Percentiles rank a stretch among this genome's conserved stretches.
phyloP scores from a whole-genome alignment of 2,329 filamentous ascomycete species.

The Ophiostoma tasmaniense region DNA sequence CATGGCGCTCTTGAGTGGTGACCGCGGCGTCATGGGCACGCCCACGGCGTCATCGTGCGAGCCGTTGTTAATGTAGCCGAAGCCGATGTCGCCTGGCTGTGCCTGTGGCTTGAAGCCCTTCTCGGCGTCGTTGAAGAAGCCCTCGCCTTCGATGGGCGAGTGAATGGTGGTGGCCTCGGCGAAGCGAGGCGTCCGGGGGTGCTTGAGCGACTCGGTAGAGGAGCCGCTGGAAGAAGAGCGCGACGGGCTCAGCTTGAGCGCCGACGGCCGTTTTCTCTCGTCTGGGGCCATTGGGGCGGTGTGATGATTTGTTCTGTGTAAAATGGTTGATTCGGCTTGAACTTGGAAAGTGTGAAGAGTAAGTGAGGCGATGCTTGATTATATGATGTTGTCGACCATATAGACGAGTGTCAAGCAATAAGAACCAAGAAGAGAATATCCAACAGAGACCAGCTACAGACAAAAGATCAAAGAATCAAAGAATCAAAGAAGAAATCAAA shows the following conservation, averaged over 20 bases:
- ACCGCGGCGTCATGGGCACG: slow-evolving; percentile 60
- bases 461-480: slow-evolving; percentile 33
- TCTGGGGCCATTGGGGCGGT: slow-evolving; percentile 29
- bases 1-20: slow-evolving; percentile 83
- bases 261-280: slow-evolving; percentile 49
- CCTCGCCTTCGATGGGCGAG: slow-evolving; percentile 57
- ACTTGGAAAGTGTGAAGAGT: slow-evolving; percentile 17
- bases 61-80: slow-evolving; percentile 72
- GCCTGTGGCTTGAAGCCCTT: slow-evolving; percentile 50
- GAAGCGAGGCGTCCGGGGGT: slow-evolving; percentile 67
- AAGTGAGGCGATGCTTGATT: neutral
- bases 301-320: neutral
- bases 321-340: slow-evolving; percentile 21
- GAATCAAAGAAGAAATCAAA: slow-evolving; percentile 23
- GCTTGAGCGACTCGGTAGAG: slow-evolving; percentile 51
- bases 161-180: slow-evolving; percentile 72
- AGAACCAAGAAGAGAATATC: slow-evolving; percentile 26
- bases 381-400: slow-evolving; percentile 13
- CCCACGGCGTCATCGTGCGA: slow-evolving; percentile 46
- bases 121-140: slow-evolving; percentile 53
- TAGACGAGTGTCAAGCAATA: slow-evolving; percentile 7
- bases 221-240: slow-evolving; percentile 45
- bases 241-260: slow-evolving; percentile 44
- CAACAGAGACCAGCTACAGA: slow-evolving; percentile 29
- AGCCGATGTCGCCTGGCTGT: slow-evolving; percentile 79